Evolutionary conservation across 768 basidiomycete genomes (phyloP), one percentile per base, ranked within the genome.

Genomic region (Boletus coccyginus): DNA sequence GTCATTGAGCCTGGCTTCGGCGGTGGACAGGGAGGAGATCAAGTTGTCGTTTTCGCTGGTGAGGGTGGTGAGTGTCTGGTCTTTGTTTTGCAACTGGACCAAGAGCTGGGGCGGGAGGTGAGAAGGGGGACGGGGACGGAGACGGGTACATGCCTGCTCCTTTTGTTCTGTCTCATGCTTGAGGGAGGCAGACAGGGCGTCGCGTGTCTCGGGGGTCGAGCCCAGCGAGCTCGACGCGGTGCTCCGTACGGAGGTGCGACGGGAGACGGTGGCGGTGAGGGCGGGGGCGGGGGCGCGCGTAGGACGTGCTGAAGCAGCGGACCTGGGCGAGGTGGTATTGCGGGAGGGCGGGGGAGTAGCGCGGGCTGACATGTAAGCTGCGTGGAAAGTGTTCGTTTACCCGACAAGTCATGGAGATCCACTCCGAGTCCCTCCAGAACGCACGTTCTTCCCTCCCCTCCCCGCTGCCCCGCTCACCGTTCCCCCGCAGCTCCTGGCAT

Each of bases 91-190:
- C 29, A 93, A 60, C 62, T 87, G 84, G 11, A 91, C 74, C 52
- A 92, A 78, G 60, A 93, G 83, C 91, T 93, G 52, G n/a, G 39
- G 50, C 52, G 50, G 42, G 50, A 42, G 45, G 53, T 47, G 21
- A 66, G 49, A 53, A 48, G 58, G 45, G 45, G 55, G 52, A 41
- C 46, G 50, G 14, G 36, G 36, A 55, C 12, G 29, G 53, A 50
- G 48, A 47, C 39, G 55, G 32, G 35, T 35, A 61, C 81, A 55
- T 65, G 86, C 91, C 77, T 87, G 83, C 70, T 93, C 91, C 72
- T 89, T 92, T 64, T 86, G 80, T 60, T 92, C 89, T 14, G 86
- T 88, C 70, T 92, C 91, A 48, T 84, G 79, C 70, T 85, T 88
- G 57, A 92, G 77, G 32, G 84, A 83, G 35, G 80, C 80, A 12